Evolutionary conservation across 1,284 basidiomycete genomes (phyloP), one percentile per base, ranked within the genome.

Genomic region (Schizophyllum commune): DNA sequence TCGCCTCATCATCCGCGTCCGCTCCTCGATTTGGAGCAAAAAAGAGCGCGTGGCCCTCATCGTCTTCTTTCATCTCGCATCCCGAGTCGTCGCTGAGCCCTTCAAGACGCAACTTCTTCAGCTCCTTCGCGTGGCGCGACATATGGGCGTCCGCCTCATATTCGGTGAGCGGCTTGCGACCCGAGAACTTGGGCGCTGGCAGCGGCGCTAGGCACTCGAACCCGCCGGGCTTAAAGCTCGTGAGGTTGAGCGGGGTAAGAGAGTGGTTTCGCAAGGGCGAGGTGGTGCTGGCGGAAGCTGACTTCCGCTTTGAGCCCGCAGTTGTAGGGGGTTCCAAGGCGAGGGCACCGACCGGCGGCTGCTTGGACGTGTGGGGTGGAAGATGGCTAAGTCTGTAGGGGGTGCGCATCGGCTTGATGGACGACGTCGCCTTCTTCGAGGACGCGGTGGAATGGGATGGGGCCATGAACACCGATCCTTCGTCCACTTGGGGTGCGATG

Each of bases 141-240:
- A 91, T 72, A 70, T 83, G 77, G 1, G 79, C 77, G 8, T 91
- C 88, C 0, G 83, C 82, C 65, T 90, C 88, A 0, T 80, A 81
- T 65, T 79, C 84, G 32, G 79, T 79, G 56, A 83, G 82, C 0
- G 86, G 84, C 0, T 83, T 84, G 4, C 75, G 77, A 8, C 71
- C 67, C 27, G 68, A 74, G 68, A 89, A 88, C 53, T 77, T 82
- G 19, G 81, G 85, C 0, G 84, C 80, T 6, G 84, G 69, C 0
- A 89, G 77, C 19, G 87, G 86, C 13, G 82, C 86, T 21, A 90
- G 80, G 21, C 83, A 79, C 68, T 88, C 83, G 64, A 89, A 85
- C 11, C 73, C 72, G 55, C 75, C 64, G 51, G 68, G 66, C 70
- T 33, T 67, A 73, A 47, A 77, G 74, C n/a, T 75, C 73, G 47